phyloP scores from a whole-genome alignment of 129 eudicot species.

The Arctium minus region DNA sequence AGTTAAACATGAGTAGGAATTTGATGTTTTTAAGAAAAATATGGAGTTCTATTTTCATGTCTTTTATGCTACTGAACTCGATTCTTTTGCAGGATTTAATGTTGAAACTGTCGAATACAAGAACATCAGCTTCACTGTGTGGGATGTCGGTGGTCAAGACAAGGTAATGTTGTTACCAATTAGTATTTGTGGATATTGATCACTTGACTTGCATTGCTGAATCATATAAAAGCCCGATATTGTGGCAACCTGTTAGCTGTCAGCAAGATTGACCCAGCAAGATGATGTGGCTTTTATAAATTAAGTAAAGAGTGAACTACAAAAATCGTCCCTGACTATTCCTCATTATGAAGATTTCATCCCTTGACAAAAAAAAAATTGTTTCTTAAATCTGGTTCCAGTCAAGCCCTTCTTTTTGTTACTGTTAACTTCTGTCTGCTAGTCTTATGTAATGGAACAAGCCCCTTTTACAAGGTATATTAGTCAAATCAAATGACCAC shows the following conservation, averaged over 20 bases:
- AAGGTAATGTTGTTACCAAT: conserved; percentile 28
- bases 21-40: neutral
- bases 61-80: neutral
- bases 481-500: too few species aligned
- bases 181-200: neutral
- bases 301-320: neutral
- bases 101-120: conserved; percentile 56
- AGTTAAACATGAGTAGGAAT: neutral
- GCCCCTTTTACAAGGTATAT: too few species aligned
- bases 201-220: neutral
- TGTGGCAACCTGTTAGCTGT: neutral
- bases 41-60: neutral
- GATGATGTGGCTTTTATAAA: neutral
- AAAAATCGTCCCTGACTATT: neutral
- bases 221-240: neutral
- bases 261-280: neutral
- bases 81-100: conserved; percentile 35
- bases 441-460: neutral
- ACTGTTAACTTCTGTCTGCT: neutral
- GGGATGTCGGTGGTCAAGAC: conserved; percentile 69
- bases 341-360: neutral
- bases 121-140: conserved; percentile 51
- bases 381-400: neutral
- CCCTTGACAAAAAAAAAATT: neutral
- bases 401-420: neutral